Conservation (phyloP, 2,329 filamentous ascomycete genomes). For the Thielaviopsis ethacetica region DNA sequence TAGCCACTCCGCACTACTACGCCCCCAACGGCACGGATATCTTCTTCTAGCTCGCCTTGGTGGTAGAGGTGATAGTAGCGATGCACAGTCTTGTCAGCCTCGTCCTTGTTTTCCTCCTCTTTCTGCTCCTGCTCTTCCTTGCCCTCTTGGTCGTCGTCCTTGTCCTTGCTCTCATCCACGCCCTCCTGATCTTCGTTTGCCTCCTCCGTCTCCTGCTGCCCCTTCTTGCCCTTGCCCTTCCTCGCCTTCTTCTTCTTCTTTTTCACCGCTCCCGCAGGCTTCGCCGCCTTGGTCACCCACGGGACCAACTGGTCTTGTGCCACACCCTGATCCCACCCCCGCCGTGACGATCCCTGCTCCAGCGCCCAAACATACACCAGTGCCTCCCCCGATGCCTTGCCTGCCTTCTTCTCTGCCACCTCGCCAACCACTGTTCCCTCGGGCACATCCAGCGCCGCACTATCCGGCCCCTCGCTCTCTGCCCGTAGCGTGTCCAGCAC, state of each 20-base stretch:
- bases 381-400: conserved; percentile 36
- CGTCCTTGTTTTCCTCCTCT: conserved; percentile 1
- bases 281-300: conserved; percentile 55
- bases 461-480: conserved; percentile 16
- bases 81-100: conserved; percentile 47
- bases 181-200: background rate
- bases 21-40: conserved; percentile 61
- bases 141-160: background rate
- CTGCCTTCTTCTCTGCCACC: background rate
- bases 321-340: conserved; percentile 73
- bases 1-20: conserved; percentile 66
- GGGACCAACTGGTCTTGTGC: conserved; percentile 90
- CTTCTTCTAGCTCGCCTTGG: conserved; percentile 69
- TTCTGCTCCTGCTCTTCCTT: background rate
- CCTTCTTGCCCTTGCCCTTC: background rate
- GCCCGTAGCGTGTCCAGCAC: conserved; percentile 50
- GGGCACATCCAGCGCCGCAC: conserved; percentile 3
- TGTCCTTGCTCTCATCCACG: background rate
- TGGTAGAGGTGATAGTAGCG: conserved; percentile 91
- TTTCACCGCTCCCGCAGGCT: conserved; percentile 1
- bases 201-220: background rate
- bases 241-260: conserved; percentile 10
- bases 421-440: conserved; percentile 3
- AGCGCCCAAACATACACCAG: conserved; percentile 91
- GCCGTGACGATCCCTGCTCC: conserved; percentile 71